Evolutionary conservation across 2,329 filamentous ascomycete genomes (phyloP).

Genomic region (Fusarium graminum): DNA sequence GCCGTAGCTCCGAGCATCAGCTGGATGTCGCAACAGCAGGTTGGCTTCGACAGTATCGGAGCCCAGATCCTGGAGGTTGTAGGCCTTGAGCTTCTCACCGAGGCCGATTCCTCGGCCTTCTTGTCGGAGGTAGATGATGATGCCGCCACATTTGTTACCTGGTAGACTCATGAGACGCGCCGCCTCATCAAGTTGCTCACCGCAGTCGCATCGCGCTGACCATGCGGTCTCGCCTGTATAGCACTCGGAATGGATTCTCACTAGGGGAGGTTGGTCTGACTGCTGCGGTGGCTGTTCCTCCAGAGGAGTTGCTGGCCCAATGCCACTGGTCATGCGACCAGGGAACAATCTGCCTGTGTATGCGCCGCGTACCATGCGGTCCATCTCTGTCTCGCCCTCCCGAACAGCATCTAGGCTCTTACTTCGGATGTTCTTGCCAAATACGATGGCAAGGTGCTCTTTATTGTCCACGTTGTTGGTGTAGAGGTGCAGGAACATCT

Average conservation of each 20-base stretch:
- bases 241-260: slow-evolving; percentile 97
- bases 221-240: slow-evolving; percentile 99
- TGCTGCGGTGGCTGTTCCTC: slow-evolving; percentile 26
- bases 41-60: slow-evolving; percentile 99
- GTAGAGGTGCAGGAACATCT: slow-evolving; percentile 98
- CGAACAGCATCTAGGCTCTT: slow-evolving; percentile 76
- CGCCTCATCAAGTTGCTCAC: slow-evolving; percentile 96
- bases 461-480: slow-evolving; percentile 93
- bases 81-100: slow-evolving; percentile 95
- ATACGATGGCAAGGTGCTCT: slow-evolving; percentile 97
- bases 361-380: slow-evolving; percentile 93
- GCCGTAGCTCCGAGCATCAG: slow-evolving; percentile 94
- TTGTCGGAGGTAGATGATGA: slow-evolving; percentile 95
- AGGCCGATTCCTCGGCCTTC: slow-evolving; percentile 96
- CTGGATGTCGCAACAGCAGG: slow-evolving; percentile 87
- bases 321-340: slow-evolving; percentile 81
- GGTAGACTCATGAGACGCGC: slow-evolving; percentile 90
- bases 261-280: slow-evolving; percentile 69
- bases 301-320: slow-evolving; percentile 56
- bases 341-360: slow-evolving; percentile 91
- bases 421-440: slow-evolving; percentile 86
- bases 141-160: slow-evolving; percentile 75
- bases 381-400: slow-evolving; percentile 85
- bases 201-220: slow-evolving; percentile 97
- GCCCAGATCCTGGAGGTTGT: slow-evolving; percentile 96